These are phyloP conservation scores for Grosmannia penicillata DNA, from an alignment of 2,329 filamentous ascomycete genomes.

Conservation along the genomic window DNA sequence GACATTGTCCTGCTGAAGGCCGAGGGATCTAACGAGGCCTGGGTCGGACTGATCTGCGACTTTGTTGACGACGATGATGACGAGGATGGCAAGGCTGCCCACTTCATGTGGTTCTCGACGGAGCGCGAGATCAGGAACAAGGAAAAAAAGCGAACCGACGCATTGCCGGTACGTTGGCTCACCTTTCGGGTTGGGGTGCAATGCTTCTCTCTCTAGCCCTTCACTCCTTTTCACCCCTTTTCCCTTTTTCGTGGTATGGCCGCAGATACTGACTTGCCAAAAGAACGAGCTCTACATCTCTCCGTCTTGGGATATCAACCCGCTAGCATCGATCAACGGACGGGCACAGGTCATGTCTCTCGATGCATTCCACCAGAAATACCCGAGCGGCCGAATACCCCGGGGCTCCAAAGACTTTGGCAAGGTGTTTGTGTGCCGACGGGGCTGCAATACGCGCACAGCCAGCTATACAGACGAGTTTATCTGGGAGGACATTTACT, in stretches of 20 bases:
- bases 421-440: slow-evolving; percentile 78
- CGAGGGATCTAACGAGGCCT: slow-evolving; percentile 72
- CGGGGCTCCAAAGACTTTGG: slow-evolving; percentile 59
- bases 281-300: slow-evolving; percentile 89
- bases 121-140: slow-evolving; percentile 79
- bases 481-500: slow-evolving; percentile 74
- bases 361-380: slow-evolving; percentile 48
- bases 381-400: slow-evolving; percentile 62
- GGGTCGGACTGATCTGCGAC: slow-evolving; percentile 79
- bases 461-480: slow-evolving; percentile 89
- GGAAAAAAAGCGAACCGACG: slow-evolving; percentile 69
- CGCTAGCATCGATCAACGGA: slow-evolving; percentile 78
- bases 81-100: slow-evolving; percentile 63
- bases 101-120: slow-evolving; percentile 92
- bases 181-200: no score
- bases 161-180: slow-evolving; percentile 45
- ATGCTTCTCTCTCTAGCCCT: no score
- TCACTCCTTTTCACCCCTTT: no score
- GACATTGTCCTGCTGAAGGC: slow-evolving; percentile 80
- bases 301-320: slow-evolving; percentile 72
- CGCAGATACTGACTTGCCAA: background rate
- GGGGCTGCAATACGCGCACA: slow-evolving; percentile 79
- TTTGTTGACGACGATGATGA: slow-evolving; percentile 58
- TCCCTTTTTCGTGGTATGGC: no score
- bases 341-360: slow-evolving; percentile 70